Evolutionary conservation across 257 asterid genomes (phyloP), one percentile per base, ranked within the genome.

Genomic region (Cinchona pubescens): DNA sequence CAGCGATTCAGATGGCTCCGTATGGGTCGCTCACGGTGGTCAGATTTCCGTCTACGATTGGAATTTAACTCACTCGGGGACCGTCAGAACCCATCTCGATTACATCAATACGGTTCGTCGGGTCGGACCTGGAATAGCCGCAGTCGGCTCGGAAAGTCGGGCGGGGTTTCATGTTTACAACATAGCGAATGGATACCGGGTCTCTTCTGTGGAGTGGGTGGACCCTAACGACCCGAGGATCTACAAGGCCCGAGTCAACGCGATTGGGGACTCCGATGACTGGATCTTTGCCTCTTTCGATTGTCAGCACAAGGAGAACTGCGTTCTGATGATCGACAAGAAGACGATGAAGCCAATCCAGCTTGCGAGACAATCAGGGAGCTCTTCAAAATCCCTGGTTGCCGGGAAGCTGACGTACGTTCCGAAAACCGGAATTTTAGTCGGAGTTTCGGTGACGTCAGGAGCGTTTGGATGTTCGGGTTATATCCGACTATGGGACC

Each of bases 391-490:
- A 72, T 75, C 83, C 13, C 69, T 79, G 79, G 98, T 90, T 5
- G 90, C 92, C 3, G 82, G 90, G 0, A 94, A 94, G 86, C 85
- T 94, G 75, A 83, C 79, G 40, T 87, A 83, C 67, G 82, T 88
- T 49, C 74, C 86, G 5, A 85, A 78, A 10, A 35, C 80, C 48
- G 88, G 91, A 35, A 67, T 88, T 43, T 72, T 94, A 66, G 79
- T 86, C 1, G 98, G 96, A 45, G 87, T 85, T 51, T 88, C 96
- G 0, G 92, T 94, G 51, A 84, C 92, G 4, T 86, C 97, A 1
- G 94, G 99, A 19, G 97, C 96, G 10, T 94, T 94, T 60, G 99
- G 97, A 3, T 94, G 84, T 42, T 86, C 98, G 1, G 99, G 99
- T 56, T 94, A 92, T 55, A 81, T 94, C 27, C 84, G 99, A 29